Conservation (phyloP, 2,329 filamentous ascomycete genomes). For the Exophiala bonariae region DNA sequence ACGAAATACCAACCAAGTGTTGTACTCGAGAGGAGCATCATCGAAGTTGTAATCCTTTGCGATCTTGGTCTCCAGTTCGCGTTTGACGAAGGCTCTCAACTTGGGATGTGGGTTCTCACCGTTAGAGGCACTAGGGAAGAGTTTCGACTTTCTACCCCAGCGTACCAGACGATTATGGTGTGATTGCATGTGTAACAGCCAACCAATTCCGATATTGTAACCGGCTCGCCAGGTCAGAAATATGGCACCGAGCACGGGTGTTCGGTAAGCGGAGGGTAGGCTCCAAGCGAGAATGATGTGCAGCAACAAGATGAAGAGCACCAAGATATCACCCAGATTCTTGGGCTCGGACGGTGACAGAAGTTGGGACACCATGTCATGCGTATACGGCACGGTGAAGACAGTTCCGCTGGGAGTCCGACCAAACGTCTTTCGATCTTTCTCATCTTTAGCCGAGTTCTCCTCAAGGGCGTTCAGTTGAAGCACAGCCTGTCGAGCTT, state of each 20-base stretch:
- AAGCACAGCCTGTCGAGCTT: conserved; percentile 49
- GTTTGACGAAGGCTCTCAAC: conserved; percentile 80
- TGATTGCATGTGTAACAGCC: conserved; percentile 85
- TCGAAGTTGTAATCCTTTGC: conserved; percentile 92
- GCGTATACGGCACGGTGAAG: conserved; percentile 91
- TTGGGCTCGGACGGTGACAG: conserved; percentile 93
- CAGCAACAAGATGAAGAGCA: conserved; percentile 73
- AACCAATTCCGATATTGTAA: conserved; percentile 94
- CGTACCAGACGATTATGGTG: conserved; percentile 80
- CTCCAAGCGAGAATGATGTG: conserved; percentile 74
- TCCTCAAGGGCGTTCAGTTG: conserved; percentile 50
- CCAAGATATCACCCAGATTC: conserved; percentile 81
- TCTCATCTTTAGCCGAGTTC: conserved; percentile 44
- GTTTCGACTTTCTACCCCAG: conserved; percentile 81
- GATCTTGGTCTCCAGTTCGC: conserved; percentile 92
- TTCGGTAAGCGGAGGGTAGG: conserved; percentile 68
- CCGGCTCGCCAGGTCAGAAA: conserved; percentile 90
- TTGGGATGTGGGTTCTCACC: conserved; percentile 79
- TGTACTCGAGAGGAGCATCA: conserved; percentile 93
- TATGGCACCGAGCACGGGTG: conserved; percentile 75
- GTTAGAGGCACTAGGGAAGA: conserved; percentile 82
- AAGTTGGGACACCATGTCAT: conserved; percentile 98
- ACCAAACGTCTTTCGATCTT: conserved; percentile 78
- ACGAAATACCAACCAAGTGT: conserved; percentile 96
- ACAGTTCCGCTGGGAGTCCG: conserved; percentile 89